Percentiles rank a stretch among this genome's conserved stretches.
phyloP scores from a whole-genome alignment of 2,329 filamentous ascomycete species.

The Triangularia verruculosa region DNA sequence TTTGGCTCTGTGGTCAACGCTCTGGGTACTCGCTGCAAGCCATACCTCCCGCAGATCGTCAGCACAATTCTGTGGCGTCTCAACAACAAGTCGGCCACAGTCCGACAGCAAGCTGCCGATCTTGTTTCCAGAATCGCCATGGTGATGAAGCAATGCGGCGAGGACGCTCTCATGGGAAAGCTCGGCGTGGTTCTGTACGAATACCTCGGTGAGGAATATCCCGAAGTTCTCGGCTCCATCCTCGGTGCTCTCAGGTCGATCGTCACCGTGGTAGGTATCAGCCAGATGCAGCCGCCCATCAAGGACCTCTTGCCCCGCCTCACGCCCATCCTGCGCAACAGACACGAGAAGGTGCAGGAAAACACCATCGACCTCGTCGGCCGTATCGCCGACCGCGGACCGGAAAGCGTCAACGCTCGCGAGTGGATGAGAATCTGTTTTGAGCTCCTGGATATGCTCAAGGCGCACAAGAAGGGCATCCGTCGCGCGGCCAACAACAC shows the following conservation, averaged over 20 bases:
- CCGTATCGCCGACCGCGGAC: slow-evolving; percentile 94
- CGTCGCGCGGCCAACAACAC: slow-evolving; percentile 98
- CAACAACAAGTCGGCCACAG: slow-evolving; percentile 96
- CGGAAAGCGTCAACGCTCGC: slow-evolving; percentile 91
- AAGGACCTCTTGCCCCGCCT: slow-evolving; percentile 91
- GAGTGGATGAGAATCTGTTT: slow-evolving; percentile 99
- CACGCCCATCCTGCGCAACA: slow-evolving; percentile 96
- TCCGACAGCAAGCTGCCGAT: slow-evolving; percentile 94
- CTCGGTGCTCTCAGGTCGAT: slow-evolving; percentile 92
- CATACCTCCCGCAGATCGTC: slow-evolving; percentile 94
- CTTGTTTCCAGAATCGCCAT: slow-evolving; percentile 95
- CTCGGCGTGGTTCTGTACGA: slow-evolving; percentile 94
- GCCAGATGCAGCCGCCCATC: slow-evolving; percentile 97
- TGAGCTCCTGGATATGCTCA: slow-evolving; percentile 97
- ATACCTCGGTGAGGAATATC: slow-evolving; percentile 97
- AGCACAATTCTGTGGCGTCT: slow-evolving; percentile 93
- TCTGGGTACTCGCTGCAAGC: slow-evolving; percentile 88
- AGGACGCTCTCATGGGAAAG: slow-evolving; percentile 94
- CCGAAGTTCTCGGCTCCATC: slow-evolving; percentile 94
- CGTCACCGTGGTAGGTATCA: slow-evolving; percentile 95
- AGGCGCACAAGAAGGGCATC: slow-evolving; percentile 99
- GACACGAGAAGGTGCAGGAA: slow-evolving; percentile 98
- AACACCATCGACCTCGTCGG: slow-evolving; percentile 98
- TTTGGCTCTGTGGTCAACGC: slow-evolving; percentile 98
- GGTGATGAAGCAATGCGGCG: slow-evolving; percentile 98